Conservation (phyloP, 768 basidiomycete genomes). For the Calvatia gigantea region DNA sequence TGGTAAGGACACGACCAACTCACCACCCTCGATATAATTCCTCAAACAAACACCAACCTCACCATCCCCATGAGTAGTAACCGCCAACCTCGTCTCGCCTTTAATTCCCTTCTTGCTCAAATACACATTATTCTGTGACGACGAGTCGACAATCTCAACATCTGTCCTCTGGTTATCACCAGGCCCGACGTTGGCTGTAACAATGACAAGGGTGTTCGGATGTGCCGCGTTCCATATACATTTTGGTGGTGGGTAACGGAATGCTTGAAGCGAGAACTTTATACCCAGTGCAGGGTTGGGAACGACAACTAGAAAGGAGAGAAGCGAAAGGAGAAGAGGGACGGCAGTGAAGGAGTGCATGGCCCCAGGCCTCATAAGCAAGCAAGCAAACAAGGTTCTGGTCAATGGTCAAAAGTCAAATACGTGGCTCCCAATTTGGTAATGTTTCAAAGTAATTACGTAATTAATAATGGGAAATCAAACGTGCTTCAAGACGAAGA, state of each 20-base stretch:
- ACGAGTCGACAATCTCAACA: constrained; percentile 91
- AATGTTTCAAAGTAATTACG: not conserved
- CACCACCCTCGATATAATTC: constrained; percentile 75
- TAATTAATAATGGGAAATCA: not conserved
- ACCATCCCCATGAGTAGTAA: constrained; percentile 91
- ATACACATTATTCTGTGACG: constrained; percentile 82
- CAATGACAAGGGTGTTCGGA: constrained; percentile 84
- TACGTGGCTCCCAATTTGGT: not conserved
- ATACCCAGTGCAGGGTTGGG: constrained; percentile 51
- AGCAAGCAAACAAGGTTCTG: not conserved
- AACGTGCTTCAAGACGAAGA: too few relatives aligned
- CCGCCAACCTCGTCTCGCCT: constrained; percentile 87
- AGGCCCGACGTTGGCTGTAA: constrained; percentile 88
- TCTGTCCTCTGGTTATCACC: constrained; percentile 81
- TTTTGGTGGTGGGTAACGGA: constrained; percentile 70
- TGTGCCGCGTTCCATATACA: constrained; percentile 97
- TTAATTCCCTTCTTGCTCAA: constrained; percentile 85
- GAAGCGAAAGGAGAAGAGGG: constrained; percentile 21
- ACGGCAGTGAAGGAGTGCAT: not conserved
- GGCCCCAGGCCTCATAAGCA: not conserved
- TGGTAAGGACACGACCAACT: constrained; percentile 26
- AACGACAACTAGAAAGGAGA: constrained; percentile 22
- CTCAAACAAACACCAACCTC: constrained; percentile 95
- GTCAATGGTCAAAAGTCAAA: not conserved
- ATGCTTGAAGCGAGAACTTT: constrained; percentile 79